Conservation (phyloP, 805 yeast genomes). For the Starmerella asiatica region DNA sequence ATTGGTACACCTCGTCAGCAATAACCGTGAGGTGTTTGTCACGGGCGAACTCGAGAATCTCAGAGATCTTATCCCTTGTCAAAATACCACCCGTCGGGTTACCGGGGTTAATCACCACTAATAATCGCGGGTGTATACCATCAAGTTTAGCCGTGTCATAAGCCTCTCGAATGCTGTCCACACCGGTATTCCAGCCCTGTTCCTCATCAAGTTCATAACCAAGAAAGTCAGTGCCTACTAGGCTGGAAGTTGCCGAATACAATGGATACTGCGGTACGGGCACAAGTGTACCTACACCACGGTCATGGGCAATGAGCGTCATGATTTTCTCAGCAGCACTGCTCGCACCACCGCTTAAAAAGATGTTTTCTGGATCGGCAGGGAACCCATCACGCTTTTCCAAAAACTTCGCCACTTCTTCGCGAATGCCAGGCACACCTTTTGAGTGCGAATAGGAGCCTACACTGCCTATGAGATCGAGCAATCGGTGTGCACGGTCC, state of each 20-base stretch:
- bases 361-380: conserved; percentile 59
- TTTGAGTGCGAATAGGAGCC: conserved; percentile 95
- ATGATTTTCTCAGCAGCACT: conserved; percentile 76
- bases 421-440: conserved; percentile 61
- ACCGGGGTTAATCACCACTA: conserved; percentile 95
- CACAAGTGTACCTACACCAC: conserved; percentile 63
- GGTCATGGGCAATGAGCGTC: conserved; percentile 48
- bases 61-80: conserved; percentile 48
- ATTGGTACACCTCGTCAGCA: conserved; percentile 98
- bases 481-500: conserved; percentile 49
- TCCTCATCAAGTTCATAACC: conserved; percentile 79
- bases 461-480: conserved; percentile 58
- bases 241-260: conserved; percentile 85
- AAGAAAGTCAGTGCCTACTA: conserved; percentile 67
- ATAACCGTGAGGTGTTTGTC: conserved; percentile 71
- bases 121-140: conserved; percentile 54
- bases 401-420: conserved; percentile 72
- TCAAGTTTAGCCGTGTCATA: conserved; percentile 37
- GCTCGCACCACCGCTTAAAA: conserved; percentile 88
- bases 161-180: conserved; percentile 45
- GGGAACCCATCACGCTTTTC: conserved; percentile 60
- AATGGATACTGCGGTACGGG: conserved; percentile 98
- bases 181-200: conserved; percentile 71
- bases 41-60: conserved; percentile 67
- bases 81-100: conserved; percentile 93